Percentiles rank a stretch among this genome's conserved stretches.
phyloP scores from a whole-genome alignment of 148 eudicot species.

The Talinum fruticosum region DNA sequence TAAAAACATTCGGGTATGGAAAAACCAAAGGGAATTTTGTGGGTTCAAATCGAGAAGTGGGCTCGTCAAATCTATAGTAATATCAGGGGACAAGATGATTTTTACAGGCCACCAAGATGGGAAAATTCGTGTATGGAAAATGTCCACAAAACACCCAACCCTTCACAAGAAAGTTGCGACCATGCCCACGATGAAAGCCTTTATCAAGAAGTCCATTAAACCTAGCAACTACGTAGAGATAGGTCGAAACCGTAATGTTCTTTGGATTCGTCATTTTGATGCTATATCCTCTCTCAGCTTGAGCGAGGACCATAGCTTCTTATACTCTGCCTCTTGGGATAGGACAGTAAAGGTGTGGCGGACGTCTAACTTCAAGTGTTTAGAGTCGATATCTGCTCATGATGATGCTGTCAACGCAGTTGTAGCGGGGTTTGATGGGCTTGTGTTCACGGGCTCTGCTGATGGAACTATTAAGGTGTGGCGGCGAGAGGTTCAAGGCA shows the following conservation, averaged over 20 bases:
- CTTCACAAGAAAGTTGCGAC: constrained; percentile 58
- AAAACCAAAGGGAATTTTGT: constrained; percentile 63
- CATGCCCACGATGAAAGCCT: constrained; percentile 55
- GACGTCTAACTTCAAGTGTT: constrained; percentile 53
- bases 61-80: constrained; percentile 70
- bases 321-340: constrained; percentile 79
- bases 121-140: constrained; percentile 70
- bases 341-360: constrained; percentile 65
- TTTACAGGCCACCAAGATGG: constrained; percentile 85
- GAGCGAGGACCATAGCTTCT: constrained; percentile 48
- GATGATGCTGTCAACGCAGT: constrained; percentile 78
- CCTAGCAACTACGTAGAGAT: constrained; percentile 58
- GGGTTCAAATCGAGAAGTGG: constrained; percentile 77
- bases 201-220: constrained; percentile 51
- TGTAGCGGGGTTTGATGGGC: constrained; percentile 58
- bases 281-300: constrained; percentile 67
- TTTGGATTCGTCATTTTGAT: constrained; percentile 63
- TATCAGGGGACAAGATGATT: constrained; percentile 44
- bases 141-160: constrained; percentile 48
- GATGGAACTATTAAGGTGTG: constrained; percentile 68
- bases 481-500: constrained; percentile 65
- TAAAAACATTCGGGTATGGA: constrained; percentile 81
- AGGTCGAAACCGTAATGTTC: constrained; percentile 30
- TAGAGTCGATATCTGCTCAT: constrained; percentile 64
- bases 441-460: constrained; percentile 70